Conservation (phyloP, 2,329 filamentous ascomycete genomes). For the Alternaria rosae region DNA sequence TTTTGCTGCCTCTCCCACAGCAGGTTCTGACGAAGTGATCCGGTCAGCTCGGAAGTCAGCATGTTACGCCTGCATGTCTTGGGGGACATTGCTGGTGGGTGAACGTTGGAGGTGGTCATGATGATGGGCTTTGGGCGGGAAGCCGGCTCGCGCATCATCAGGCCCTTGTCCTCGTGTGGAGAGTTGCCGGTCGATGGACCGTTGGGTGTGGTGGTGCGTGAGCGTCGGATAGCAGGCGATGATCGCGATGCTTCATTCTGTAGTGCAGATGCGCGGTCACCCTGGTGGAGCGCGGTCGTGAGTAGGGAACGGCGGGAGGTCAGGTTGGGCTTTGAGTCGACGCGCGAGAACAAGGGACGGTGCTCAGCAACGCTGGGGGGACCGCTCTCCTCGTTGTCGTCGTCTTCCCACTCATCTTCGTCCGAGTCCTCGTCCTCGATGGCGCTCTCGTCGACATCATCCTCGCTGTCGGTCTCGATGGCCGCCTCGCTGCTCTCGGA, state of each 20-base stretch:
- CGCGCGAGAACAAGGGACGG: conserved; percentile 82
- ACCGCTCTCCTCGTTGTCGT: conserved; percentile 77
- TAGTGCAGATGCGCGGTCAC: conserved; percentile 74
- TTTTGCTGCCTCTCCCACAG: conserved; percentile 96
- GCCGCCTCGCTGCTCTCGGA: conserved; percentile 67
- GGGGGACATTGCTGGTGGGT: conserved; percentile 83
- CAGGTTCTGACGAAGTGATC: conserved; percentile 88
- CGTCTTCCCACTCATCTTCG: conserved; percentile 64
- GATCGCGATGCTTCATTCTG: conserved; percentile 69
- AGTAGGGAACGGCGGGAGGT: conserved; percentile 87
- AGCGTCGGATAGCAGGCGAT: conserved; percentile 62
- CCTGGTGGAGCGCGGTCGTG: conserved; percentile 86
- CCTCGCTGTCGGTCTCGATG: conserved; percentile 66
- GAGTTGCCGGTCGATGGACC: conserved; percentile 70
- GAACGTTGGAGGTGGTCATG: conserved; percentile 71
- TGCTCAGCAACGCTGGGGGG: conserved; percentile 80
- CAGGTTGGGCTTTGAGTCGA: conserved; percentile 86
- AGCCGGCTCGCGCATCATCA: conserved; percentile 66
- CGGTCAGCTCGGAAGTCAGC: conserved; percentile 80
- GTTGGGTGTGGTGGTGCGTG: conserved; percentile 72
- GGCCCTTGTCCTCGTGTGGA: conserved; percentile 59
- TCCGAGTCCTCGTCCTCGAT: conserved; percentile 69
- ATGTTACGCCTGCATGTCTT: conserved; percentile 88
- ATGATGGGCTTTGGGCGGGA: conserved; percentile 83
- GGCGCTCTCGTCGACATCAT: conserved; percentile 64